phyloP scores from a whole-genome alignment of 768 basidiomycete species.

The Calvatia gigantea region DNA sequence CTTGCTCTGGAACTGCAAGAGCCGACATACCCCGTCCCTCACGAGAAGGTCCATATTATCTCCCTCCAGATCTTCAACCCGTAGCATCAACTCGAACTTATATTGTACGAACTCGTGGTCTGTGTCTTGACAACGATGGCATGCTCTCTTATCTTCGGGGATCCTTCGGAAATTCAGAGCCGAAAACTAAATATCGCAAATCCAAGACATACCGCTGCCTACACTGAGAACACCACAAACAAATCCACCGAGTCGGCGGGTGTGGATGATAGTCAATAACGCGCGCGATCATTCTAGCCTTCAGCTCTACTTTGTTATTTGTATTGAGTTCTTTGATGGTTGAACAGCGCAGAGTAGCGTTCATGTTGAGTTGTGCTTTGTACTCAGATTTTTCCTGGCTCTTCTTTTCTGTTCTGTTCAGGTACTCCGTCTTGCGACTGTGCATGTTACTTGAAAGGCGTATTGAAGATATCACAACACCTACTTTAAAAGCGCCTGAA shows the following conservation, averaged over 20 bases:
- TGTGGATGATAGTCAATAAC: constrained; percentile 56
- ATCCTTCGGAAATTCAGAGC: constrained; percentile 33
- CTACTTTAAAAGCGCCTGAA: constrained; percentile 41
- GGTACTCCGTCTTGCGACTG: constrained; percentile 4
- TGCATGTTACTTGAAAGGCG: neutral
- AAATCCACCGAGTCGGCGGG: constrained; percentile 42
- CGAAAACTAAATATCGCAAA: neutral
- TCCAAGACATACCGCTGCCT: constrained; percentile 39
- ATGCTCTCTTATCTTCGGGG: constrained; percentile 36
- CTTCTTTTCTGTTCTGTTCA: neutral
- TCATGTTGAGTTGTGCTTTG: neutral
- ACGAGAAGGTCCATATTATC: constrained; percentile 41
- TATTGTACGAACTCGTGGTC: constrained; percentile 46
- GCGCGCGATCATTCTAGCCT: constrained; percentile 44
- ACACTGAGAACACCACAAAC: constrained; percentile 52
- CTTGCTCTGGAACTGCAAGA: neutral
- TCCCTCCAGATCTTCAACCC: constrained; percentile 47
- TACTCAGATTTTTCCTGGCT: neutral
- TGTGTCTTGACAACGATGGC: constrained; percentile 50
- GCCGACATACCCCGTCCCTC: constrained; percentile 37
- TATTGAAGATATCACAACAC: constrained; percentile 10
- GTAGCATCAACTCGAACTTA: constrained; percentile 46
- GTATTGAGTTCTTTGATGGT: constrained; percentile 35
- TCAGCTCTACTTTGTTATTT: constrained; percentile 28
- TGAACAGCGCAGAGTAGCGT: neutral